phyloP scores from a whole-genome alignment of 768 basidiomycete species.

The Artomyces pyxidatus region DNA sequence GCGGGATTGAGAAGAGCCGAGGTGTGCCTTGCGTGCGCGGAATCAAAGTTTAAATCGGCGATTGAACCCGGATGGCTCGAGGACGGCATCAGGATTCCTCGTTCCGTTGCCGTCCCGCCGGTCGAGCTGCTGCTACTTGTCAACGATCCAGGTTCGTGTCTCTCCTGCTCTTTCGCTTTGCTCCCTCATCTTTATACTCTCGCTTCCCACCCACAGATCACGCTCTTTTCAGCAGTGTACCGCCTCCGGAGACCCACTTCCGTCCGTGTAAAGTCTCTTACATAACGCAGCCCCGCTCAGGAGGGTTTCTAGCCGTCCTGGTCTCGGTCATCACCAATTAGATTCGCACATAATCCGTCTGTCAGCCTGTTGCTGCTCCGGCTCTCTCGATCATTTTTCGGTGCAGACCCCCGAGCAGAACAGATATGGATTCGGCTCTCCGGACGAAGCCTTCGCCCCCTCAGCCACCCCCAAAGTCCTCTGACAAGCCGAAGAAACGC shows the following conservation, averaged over 20 bases:
- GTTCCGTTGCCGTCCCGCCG: conserved; percentile 1
- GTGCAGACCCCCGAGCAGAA: background rate
- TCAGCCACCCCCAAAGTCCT: conserved; percentile 9
- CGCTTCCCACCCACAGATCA: too few relatives aligned
- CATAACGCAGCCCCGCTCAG: background rate
- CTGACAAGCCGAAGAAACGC: conserved; percentile 14
- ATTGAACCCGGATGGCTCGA: background rate
- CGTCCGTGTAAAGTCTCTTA: background rate
- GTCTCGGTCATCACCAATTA: background rate
- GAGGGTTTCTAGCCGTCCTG: too few relatives aligned
- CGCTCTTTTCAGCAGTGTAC: background rate
- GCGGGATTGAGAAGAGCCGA: conserved; percentile 1
- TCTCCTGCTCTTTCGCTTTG: too few relatives aligned
- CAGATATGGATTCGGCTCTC: background rate
- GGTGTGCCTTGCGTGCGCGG: conserved; percentile 5
- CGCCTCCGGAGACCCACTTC: background rate
- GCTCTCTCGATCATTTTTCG: background rate
- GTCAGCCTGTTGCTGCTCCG: background rate
- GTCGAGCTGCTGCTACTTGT: background rate
- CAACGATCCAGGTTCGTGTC: background rate
- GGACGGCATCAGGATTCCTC: background rate
- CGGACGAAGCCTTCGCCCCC: too few relatives aligned
- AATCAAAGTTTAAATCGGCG: conserved; percentile 12
- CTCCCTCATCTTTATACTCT: too few relatives aligned
- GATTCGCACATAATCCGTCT: background rate